These are phyloP conservation scores for Cladosporium phlei DNA, from an alignment of 2,329 filamentous ascomycete species.

Conservation along the genomic window DNA sequence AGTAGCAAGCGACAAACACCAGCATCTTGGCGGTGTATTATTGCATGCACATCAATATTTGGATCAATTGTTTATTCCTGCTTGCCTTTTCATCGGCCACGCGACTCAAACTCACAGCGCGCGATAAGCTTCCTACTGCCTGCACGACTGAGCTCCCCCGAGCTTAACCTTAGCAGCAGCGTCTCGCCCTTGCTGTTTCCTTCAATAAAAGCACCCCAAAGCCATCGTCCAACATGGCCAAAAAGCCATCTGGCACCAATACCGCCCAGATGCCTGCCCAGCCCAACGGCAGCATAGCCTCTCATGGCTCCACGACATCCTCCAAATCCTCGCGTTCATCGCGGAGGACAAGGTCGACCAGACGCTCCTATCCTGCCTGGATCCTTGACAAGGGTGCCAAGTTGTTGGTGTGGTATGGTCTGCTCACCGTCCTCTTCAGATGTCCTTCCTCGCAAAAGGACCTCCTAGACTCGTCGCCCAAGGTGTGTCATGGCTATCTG, in stretches of 20 bases:
- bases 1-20: no score
- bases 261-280: conserved; percentile 19
- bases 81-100: no score
- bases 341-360: conserved; percentile 15
- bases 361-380: conserved; percentile 22
- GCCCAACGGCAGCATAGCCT: conserved; percentile 17
- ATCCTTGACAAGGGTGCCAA: conserved; percentile 37
- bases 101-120: no score
- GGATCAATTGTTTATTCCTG: no score
- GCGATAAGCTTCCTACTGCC: no score
- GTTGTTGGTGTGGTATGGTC: conserved; percentile 77
- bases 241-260: conserved; percentile 3
- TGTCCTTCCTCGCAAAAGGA: conserved; percentile 69
- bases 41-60: no score
- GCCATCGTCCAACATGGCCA: background rate
- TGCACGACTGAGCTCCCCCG: no score
- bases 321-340: conserved; percentile 16
- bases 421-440: conserved; percentile 73
- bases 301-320: background rate
- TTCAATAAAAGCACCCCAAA: background rate
- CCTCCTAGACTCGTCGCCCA: conserved; percentile 65
- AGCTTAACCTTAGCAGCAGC: no score
- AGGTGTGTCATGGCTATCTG: conserved; percentile 76
- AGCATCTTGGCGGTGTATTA: no score
- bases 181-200: no score